phyloP scores from a whole-genome alignment of 179 eudicot genomes.

The Silene vulgaris region DNA sequence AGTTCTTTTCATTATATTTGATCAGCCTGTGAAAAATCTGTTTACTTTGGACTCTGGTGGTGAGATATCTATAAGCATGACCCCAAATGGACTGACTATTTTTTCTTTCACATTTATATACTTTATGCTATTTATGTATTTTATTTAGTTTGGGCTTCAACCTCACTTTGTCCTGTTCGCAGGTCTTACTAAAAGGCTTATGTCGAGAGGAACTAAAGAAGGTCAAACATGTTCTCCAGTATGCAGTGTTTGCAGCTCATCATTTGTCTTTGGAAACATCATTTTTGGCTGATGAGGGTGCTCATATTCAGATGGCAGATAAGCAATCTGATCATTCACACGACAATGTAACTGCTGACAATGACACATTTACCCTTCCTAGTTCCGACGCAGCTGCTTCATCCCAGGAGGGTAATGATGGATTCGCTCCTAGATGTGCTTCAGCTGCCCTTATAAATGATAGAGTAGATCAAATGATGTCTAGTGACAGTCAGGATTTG shows the following conservation, averaged over 20 bases:
- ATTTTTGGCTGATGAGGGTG: constrained; percentile 97
- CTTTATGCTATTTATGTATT: background rate
- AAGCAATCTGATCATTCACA: constrained; percentile 32
- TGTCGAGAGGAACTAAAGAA: constrained; percentile 74
- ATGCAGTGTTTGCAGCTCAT: constrained; percentile 93
- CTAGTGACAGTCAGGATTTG: constrained; percentile 28
- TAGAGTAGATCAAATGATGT: constrained; percentile 25
- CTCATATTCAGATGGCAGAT: constrained; percentile 55
- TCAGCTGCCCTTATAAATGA: constrained; percentile 30
- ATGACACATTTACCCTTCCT: constrained; percentile 29
- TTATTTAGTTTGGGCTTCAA: background rate
- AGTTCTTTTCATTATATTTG: background rate
- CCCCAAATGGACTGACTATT: background rate
- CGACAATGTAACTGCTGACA: constrained; percentile 37
- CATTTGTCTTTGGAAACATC: constrained; percentile 92
- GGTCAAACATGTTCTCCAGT: constrained; percentile 77
- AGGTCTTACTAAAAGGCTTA: constrained; percentile 86
- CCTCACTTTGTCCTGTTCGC: constrained; percentile 1
- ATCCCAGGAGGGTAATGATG: constrained; percentile 22
- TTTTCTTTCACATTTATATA: background rate
- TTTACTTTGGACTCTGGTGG: background rate
- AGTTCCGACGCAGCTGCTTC: constrained; percentile 21
- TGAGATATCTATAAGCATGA: background rate
- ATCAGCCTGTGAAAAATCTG: background rate
- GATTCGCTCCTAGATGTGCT: constrained; percentile 21